Evolutionary conservation across 169 alveolate species (phyloP).

Genomic region (Eimeria tenella): DNA sequence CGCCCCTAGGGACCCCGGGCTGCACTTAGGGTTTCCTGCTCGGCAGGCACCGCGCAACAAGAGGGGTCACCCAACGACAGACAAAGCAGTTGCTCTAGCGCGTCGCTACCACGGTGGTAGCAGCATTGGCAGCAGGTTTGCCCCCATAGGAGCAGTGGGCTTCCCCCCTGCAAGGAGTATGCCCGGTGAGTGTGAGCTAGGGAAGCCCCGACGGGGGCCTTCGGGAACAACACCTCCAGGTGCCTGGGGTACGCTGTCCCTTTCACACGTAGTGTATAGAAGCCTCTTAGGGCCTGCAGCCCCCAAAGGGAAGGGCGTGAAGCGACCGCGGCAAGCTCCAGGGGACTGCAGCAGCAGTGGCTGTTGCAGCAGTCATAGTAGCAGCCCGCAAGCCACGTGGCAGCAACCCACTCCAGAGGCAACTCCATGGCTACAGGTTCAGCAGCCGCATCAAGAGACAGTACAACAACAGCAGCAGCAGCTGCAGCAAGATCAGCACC

Average conservation of each 20-base stretch:
- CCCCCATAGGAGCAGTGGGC: constrained; percentile 23
- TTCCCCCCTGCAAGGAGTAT: constrained; percentile 41
- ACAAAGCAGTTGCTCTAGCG: background rate
- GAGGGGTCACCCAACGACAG: constrained; percentile 9
- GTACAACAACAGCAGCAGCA: constrained; percentile 45
- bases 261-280: constrained; percentile 19
- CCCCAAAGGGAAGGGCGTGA: constrained; percentile 51
- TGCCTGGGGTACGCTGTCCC: constrained; percentile 27
- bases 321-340: constrained; percentile 29
- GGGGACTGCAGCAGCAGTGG: constrained; percentile 34
- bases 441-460: background rate
- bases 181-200: background rate
- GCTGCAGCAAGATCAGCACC: constrained; percentile 28
- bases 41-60: constrained; percentile 8
- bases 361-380: constrained; percentile 7
- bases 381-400: constrained; percentile 59
- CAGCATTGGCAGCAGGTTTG: constrained; percentile 40
- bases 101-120: constrained; percentile 4
- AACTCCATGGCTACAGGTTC: constrained; percentile 28
- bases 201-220: background rate
- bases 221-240: background rate
- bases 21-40: background rate
- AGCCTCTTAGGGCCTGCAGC: constrained; percentile 49
- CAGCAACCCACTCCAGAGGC: constrained; percentile 7
- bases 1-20: background rate